Base-by-base conservation (phyloP, 768 basidiomycete genomes). In the Mrakia frigida region DNA sequence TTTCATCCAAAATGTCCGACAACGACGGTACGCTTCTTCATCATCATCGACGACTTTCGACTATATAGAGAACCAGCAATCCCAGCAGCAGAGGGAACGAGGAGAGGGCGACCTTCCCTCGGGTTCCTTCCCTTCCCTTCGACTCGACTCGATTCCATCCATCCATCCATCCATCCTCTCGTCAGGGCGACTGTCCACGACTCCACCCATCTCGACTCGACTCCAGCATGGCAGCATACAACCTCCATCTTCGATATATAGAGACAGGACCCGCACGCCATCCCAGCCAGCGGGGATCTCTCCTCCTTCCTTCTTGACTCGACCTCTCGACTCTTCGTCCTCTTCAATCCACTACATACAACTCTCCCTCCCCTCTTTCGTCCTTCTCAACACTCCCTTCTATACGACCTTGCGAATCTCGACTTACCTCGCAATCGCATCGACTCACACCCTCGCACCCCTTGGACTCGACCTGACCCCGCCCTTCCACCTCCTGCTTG, bases 21-120 rank as follows among this genome's bases (percentile, higher is more conserved):
- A 70, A 16, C 74, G 74, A 75, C 56, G 74, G 74, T 75, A 75
- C 74, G 74, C 74, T 60, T 16, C 39, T 39, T 28, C 56, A 33
- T 6, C 33, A 25, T 28, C 31, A 18, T 3, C 41, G 11, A 23
- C 67, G 43, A 31, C 43, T 31, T n/a, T 52, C 69, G 70, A 25
- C 35, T 35, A n/a, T 18, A 11, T 35, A 52, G 31, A 52, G 31
- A 50, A 50, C 31, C 46, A 53, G 18, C 50, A 46, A 21, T 50
- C 46, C 1, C 69, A 31, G n/a, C 14, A 41, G 28, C 25, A 50
- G 6, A 31, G 43, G 67, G 13, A 21, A 39, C 28, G 33, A 41
- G 28, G 9, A 39, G 21, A 43, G 41, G n/a, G 43, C 70, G 46
- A 35, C 50, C 9, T 35, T 71, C 43, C 70, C 28, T 46, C 11